A percentile compares a stretch with the other conserved stretches of the same genome.
Conservation (phyloP, 2,329 filamentous ascomycete species). For the Phaeosphaeriaceae sp. region DNA sequence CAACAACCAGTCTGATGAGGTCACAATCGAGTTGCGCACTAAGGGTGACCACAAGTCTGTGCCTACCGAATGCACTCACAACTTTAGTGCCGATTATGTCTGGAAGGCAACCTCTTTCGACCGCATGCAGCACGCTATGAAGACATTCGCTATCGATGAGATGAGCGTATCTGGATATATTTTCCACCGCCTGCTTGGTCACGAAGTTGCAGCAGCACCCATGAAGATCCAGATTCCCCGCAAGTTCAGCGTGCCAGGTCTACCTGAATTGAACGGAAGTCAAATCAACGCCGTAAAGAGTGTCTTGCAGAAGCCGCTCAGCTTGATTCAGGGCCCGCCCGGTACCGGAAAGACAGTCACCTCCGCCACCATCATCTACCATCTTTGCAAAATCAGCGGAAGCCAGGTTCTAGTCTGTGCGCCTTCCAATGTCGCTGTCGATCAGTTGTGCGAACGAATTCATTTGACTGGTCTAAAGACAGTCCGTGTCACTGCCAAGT, state of each 20-base stretch:
- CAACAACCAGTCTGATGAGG: slow-evolving; percentile 98
- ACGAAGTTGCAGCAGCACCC: slow-evolving; percentile 90
- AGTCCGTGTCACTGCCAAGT: slow-evolving; percentile 97
- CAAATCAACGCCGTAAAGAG: slow-evolving; percentile 97
- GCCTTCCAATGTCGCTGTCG: slow-evolving; percentile 96
- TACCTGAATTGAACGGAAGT: slow-evolving; percentile 93
- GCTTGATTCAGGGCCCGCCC: slow-evolving; percentile 94
- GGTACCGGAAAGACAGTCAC: slow-evolving; percentile 99
- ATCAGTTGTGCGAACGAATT: slow-evolving; percentile 96
- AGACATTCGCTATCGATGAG: slow-evolving; percentile 96
- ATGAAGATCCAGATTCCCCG: slow-evolving; percentile 96
- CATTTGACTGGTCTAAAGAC: slow-evolving; percentile 95
- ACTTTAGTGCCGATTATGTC: slow-evolving; percentile 98
- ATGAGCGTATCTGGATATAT: slow-evolving; percentile 99
- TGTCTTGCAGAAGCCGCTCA: slow-evolving; percentile 90
- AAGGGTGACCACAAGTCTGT: slow-evolving; percentile 96
- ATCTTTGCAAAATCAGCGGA: slow-evolving; percentile 92
- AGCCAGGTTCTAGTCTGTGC: slow-evolving; percentile 96
- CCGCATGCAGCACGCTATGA: slow-evolving; percentile 99
- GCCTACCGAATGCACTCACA: slow-evolving; percentile 93
- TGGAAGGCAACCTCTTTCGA: slow-evolving; percentile 99
- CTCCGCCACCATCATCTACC: slow-evolving; percentile 97
- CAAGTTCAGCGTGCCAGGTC: slow-evolving; percentile 93
- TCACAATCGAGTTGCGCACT: slow-evolving; percentile 91
- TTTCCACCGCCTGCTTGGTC: slow-evolving; percentile 93